Base-by-base conservation (phyloP, 768 basidiomycete species). In the Stropharia rugosoannulata region DNA sequence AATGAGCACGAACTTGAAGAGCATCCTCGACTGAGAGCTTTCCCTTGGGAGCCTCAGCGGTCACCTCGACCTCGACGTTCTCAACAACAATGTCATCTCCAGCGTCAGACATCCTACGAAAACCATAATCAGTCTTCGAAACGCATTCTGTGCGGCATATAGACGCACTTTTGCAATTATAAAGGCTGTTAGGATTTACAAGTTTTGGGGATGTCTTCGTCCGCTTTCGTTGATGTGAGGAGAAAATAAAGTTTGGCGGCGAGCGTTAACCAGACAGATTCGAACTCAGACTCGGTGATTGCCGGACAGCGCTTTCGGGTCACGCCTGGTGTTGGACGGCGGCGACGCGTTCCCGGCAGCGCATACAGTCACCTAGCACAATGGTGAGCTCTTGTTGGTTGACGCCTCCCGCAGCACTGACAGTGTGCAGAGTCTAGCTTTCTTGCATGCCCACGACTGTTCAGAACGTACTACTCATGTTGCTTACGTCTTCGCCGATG, bases 11-110 rank as follows among this genome's bases (percentile, higher is more conserved):
- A 35, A 90, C 90, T 81, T 92, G 86, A 72, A 93, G 90, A 64
- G 90, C 91, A 50, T 97, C 95, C 80, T 99, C 96, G 63, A 98
- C 92, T 58, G 89, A 85, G 71, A 98, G 80, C 79, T 95, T 95
- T 62, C 94, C 95, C 80, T 93, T 95, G 68, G 95, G 95, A 25
- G 90, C 92, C 68, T 93, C 92, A 43, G 88, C 73, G 65, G 90
- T 76, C 63, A 93, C 93, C 75, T 94, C 90, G 70, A 89, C 89
- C 71, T 80, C 79, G 71, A 84, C 83, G 65, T 77, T 81, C 43
- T 92, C 90, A 69, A 92, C 84, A 73, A 81, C 75, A 76, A 89
- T 87, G 76, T 90, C 90, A 91, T 94, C 91, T 92, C 90, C 91
- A 91, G 91, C 91, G 89, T 94, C 90, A 90, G 91, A 94, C 91